Conservation (phyloP, 805 yeast species). For the Pichia rugopelliculosa region DNA sequence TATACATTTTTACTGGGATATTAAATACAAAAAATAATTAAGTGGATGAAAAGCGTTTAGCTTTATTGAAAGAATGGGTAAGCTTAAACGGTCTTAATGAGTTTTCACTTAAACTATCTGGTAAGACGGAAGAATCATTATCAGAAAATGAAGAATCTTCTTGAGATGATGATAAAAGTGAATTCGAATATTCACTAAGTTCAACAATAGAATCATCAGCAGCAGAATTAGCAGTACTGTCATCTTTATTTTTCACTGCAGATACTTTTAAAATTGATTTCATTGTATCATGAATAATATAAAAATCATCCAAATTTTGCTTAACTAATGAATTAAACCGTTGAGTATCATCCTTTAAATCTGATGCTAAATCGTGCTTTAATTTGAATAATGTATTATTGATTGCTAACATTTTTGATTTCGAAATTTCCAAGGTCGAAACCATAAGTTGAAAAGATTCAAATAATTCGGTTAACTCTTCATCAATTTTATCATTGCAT, state of each 20-base stretch:
- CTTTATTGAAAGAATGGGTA: not conserved
- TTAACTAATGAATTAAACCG: constrained; percentile 19
- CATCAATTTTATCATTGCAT: constrained; percentile 18
- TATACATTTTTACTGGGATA: too few relatives aligned
- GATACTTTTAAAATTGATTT: constrained; percentile 14
- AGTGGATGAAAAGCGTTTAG: not conserved
- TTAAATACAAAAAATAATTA: too few relatives aligned
- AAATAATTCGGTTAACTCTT: constrained; percentile 14
- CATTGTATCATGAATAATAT: constrained; percentile 21
- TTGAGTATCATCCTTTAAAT: constrained; percentile 17
- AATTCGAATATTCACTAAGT: constrained; percentile 6
- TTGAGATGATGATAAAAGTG: constrained; percentile 1
- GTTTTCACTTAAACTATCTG: not conserved
- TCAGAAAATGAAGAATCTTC: constrained; percentile 9
- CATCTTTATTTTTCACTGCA: not conserved
- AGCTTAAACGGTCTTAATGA: not conserved
- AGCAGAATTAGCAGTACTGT: too few relatives aligned
- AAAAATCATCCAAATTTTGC: constrained; percentile 25
- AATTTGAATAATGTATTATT: constrained; percentile 13
- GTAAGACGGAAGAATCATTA: not conserved
- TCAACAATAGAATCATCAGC: constrained; percentile 8
- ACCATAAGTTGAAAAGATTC: constrained; percentile 10
- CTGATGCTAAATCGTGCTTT: constrained; percentile 16
- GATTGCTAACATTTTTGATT: constrained; percentile 13
- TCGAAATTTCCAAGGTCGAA: constrained; percentile 4